Conservation (phyloP, 768 basidiomycete species). For the Termitomyces bulborhizus region DNA sequence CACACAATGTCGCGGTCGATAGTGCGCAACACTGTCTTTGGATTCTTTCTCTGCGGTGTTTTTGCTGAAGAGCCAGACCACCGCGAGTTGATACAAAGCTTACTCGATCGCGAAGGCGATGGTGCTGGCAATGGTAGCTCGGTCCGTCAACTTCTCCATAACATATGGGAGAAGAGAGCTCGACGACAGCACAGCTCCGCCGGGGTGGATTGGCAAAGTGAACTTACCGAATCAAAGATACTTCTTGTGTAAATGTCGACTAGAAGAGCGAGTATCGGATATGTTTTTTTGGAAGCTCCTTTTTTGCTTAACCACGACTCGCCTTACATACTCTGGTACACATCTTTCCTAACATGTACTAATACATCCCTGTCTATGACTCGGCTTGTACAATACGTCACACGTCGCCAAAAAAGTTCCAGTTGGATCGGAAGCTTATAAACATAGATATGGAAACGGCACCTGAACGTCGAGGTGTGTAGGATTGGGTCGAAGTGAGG, state of each 20-base stretch:
- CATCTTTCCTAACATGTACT: neutral
- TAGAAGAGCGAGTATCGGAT: conserved; percentile 5
- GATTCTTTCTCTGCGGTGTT: conserved; percentile 67
- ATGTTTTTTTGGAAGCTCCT: neutral
- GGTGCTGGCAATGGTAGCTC: conserved; percentile 62
- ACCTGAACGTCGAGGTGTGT: conserved; percentile 5
- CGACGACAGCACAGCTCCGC: neutral
- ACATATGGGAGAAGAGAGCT: conserved; percentile 48
- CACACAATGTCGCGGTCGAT: conserved; percentile 43
- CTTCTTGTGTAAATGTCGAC: conserved; percentile 44
- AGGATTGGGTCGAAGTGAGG: conserved; percentile 12
- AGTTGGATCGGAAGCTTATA: conserved; percentile 16
- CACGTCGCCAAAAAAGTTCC: conserved; percentile 3
- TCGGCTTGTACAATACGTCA: conserved; percentile 6
- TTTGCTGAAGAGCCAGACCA: conserved; percentile 48
- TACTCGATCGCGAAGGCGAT: conserved; percentile 48
- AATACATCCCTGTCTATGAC: neutral
- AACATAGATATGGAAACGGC: conserved; percentile 15
- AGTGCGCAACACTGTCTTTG: conserved; percentile 73
- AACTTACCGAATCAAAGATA: conserved; percentile 43
- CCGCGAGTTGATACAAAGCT: conserved; percentile 33
- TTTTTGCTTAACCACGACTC: neutral
- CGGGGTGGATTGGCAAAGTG: conserved; percentile 58
- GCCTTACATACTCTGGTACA: neutral
- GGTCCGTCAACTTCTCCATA: conserved; percentile 45